Evolutionary conservation across 2,329 filamentous ascomycete genomes (phyloP), one percentile per base, ranked within the genome.

Genomic region (Conoideocrella luteorostrata): DNA sequence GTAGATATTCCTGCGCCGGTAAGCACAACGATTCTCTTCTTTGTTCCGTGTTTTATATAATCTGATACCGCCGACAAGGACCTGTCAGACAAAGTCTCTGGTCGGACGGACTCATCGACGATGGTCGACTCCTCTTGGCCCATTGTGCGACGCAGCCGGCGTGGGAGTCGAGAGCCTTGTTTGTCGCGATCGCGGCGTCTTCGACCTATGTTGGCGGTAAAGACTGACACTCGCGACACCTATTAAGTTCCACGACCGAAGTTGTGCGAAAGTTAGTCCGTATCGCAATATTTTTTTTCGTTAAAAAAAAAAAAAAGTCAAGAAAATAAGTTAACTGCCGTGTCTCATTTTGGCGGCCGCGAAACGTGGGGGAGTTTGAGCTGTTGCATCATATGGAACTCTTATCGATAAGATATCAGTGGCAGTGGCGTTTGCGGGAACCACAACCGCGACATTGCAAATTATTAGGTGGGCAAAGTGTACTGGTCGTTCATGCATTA

Each of bases 1-100:
- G 86, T 91, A 23, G 83, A 88, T 53, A 96, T 94, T 38, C 91
- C 91, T 11, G 91, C 90, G 46, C 91, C 91, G 3, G 86, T 89
- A 79, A 97, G 81, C 49, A 96, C 85, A 20, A 95, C 88, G 45
- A 98, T 85, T 39, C 75, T 76, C 55, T 76, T 76, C 26, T 75
- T 81, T 39, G 74, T 64, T 36, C 82, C 85, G 56, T 80, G 74
- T 52, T 78, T 80, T 63, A 98, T 90, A 56, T 86, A 84, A 22
- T 85, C 76, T n/a, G 88, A 90, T 30, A 97, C 71, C 4, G 80
- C 85, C 15, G 83, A 72, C 12, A 97, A 64, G 22, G 76, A 84
- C 44, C 89, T 80, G 24, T 76, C 77, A 33, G 75, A 67, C 12
- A 97, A 74, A 0, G 80, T 86, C 42, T 71, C 59, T 2, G 91